Conservation (phyloP, 441 rosid species). For the Jatropha multifida region DNA sequence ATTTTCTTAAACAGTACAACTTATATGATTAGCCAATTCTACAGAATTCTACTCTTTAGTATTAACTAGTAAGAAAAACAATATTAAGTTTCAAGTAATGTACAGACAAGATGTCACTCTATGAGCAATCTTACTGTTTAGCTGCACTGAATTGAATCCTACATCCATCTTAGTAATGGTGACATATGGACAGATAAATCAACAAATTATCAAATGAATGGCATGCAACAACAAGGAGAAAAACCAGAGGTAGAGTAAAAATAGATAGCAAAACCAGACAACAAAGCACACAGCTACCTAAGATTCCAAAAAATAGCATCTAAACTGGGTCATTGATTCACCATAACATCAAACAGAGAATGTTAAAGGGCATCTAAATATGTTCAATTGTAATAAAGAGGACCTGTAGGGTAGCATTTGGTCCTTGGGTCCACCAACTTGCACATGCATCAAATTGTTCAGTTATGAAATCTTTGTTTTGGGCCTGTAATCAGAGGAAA, state of each 20-base stretch:
- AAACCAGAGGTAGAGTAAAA: not conserved
- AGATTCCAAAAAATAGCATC: not conserved
- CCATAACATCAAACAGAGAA: not conserved
- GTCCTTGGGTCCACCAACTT: slow-evolving; percentile 99
- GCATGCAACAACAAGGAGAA: not conserved
- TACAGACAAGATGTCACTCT: not conserved
- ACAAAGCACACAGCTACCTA: not conserved
- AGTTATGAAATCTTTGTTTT: slow-evolving; percentile 39
- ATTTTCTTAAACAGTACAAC: not conserved
- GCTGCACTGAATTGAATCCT: not conserved
- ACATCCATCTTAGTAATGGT: not conserved
- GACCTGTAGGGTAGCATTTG: slow-evolving; percentile 90
- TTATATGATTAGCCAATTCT: not conserved
- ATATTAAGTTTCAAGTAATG: not conserved
- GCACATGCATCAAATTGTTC: slow-evolving; percentile 98
- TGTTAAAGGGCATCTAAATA: slow-evolving; percentile 4
- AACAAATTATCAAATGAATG: not conserved
- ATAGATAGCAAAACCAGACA: not conserved
- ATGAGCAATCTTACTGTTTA: not conserved
- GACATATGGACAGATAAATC: not conserved
- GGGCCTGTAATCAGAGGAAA: slow-evolving; percentile 37
- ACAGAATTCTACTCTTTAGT: not conserved
- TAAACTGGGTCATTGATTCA: not conserved
- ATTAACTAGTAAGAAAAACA: not conserved
- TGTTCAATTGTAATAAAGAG: slow-evolving; percentile 24